Conservation (phyloP, 1,284 basidiomycete genomes). For the Ustilago loliicola region DNA sequence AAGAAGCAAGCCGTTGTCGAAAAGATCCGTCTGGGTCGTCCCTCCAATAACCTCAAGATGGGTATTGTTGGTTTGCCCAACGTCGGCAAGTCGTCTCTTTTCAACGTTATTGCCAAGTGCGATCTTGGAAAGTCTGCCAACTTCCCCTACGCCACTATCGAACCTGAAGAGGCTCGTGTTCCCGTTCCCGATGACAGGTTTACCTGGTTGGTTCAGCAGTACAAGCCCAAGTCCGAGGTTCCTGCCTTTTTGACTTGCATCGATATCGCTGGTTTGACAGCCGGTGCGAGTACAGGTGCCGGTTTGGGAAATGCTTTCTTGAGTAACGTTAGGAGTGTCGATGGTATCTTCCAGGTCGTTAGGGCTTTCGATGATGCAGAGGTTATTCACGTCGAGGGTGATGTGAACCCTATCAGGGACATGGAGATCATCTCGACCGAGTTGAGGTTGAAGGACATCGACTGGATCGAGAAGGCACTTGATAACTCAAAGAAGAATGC, state of each 20-base stretch:
- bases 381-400: constrained; percentile 98
- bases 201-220: constrained; percentile 89
- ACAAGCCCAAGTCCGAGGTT: constrained; percentile 89
- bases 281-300: constrained; percentile 97
- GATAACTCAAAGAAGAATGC: constrained; percentile 73
- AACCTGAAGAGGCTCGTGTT: constrained; percentile 80
- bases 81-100: constrained; percentile 70
- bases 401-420: constrained; percentile 94
- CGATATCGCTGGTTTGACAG: constrained; percentile 96
- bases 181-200: constrained; percentile 97
- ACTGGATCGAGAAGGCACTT: constrained; percentile 95
- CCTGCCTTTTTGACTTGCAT: constrained; percentile 98
- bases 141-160: constrained; percentile 96
- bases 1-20: constrained; percentile 59
- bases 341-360: constrained; percentile 99
- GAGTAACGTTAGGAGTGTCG: constrained; percentile 96
- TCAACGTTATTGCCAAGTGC: constrained; percentile 88
- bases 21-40: constrained; percentile 66
- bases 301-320: constrained; percentile 98
- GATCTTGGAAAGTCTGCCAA: constrained; percentile 97
- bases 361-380: constrained; percentile 99
- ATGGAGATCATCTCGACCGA: constrained; percentile 95
- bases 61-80: constrained; percentile 70
- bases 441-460: constrained; percentile 91
- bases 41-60: constrained; percentile 70